Evolutionary conservation across 129 eudicot species (phyloP), one percentile per base, ranked within the genome.

Genomic region (Glebionis coronaria): DNA sequence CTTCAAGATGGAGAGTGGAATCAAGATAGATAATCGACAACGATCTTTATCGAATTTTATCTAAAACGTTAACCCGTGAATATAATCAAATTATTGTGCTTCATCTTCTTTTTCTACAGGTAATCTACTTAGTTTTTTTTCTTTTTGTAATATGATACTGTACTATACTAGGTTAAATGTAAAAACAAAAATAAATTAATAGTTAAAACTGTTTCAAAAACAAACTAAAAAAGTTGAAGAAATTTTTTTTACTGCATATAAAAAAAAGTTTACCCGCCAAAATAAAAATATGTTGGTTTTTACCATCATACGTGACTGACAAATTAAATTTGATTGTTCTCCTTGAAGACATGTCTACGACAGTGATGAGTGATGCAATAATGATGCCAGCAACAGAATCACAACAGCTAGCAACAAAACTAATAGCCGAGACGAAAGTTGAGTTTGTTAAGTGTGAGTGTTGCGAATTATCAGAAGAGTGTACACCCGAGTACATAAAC

Each of bases 381-480:
- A 74, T 76, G 76, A 78, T 81, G 70, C 51, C 82, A 8, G 63
- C 78, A 20, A 67, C 76, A 21, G 93, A 85, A 68, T 71, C 88
- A 35, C 42, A 35, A 35, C 42, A 35, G 42, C 42, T 35, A 35
- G 42, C 42, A 71, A 72, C 74, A 18, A 73, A 55, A 44, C 18
- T 65, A 19, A 50, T 60, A 47, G 67, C 73, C 21, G 79, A 55
- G 42, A 44, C 49, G 50, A 15, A 82, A 20, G 88, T 84, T 3
- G 87, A 79, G n/a, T 86, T 68, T 25, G 97, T 74, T 0, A 76
- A 29, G 47, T 90, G 97, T 76, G 87, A 84, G 53, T 87, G 97
- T 27, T 90, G 97, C 28, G 88, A 90, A 44, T 81, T 90, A 61
- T 83, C 80, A 12, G 97, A 90, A 62, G 95, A 90, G 66, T 90